These are phyloP conservation scores for Dactylorhiza incarnata DNA, from an alignment of 106 monocot genomes.

Conservation along the genomic window DNA sequence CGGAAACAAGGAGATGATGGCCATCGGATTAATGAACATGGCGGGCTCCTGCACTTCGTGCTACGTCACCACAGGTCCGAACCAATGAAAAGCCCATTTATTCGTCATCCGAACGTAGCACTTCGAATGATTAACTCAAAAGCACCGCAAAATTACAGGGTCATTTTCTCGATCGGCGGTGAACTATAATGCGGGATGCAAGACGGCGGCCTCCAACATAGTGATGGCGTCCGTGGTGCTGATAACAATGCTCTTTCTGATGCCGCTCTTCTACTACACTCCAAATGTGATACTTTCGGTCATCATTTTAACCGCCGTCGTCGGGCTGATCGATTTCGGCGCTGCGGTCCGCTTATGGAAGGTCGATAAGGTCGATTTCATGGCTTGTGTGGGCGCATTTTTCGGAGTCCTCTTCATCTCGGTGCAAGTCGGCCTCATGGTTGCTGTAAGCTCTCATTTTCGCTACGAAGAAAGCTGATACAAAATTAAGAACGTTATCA, in stretches of 20 bases:
- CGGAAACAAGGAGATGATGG: conserved; percentile 98
- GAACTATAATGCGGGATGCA: conserved; percentile 40
- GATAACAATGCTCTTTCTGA: conserved; percentile 35
- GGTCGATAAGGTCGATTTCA: conserved; percentile 43
- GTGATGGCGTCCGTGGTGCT: conserved; percentile 37
- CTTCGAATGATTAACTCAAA: background rate
- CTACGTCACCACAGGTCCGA: conserved; percentile 80
- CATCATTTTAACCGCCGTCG: conserved; percentile 44
- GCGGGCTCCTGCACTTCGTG: conserved; percentile 89
- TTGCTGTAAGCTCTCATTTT: conserved; percentile 27
- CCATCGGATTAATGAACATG: conserved; percentile 93
- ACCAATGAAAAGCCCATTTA: background rate
- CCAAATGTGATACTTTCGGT: conserved; percentile 37
- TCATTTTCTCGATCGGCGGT: conserved; percentile 40
- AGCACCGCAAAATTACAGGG: conserved; percentile 14
- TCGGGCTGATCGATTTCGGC: conserved; percentile 27
- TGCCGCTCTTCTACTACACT: conserved; percentile 39
- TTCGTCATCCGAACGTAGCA: background rate
- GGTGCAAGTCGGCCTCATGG: conserved; percentile 31
- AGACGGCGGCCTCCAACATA: conserved; percentile 45
- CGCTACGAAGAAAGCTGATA: background rate
- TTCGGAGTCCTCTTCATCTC: conserved; percentile 40
- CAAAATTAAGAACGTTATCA: background rate
- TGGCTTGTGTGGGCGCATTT: conserved; percentile 34
- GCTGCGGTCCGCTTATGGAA: conserved; percentile 27